phyloP scores from a whole-genome alignment of 352 stramenopile species.

The Phytophthora citricola region DNA sequence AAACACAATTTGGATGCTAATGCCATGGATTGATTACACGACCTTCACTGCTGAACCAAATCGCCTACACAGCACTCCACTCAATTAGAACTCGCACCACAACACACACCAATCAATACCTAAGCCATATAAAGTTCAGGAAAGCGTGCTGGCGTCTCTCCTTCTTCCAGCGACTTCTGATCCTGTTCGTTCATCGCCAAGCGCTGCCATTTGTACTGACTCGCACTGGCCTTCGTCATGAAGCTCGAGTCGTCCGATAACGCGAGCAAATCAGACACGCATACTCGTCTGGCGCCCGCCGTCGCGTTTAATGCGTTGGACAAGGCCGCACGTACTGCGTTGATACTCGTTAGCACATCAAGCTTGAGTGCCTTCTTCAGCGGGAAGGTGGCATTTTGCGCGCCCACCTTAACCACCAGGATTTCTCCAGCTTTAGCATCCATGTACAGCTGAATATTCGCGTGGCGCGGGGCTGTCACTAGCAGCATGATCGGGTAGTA shows the following conservation, averaged over 20 bases:
- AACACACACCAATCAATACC: conserved; percentile 9
- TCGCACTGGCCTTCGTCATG: conserved; percentile 43
- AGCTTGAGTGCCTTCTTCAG: conserved; percentile 53
- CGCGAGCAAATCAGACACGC: conserved; percentile 44
- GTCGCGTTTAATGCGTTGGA: conserved; percentile 61
- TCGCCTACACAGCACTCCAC: conserved; percentile 11
- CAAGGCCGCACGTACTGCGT: conserved; percentile 58
- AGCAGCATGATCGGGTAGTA: conserved; percentile 76
- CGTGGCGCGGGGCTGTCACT: conserved; percentile 42
- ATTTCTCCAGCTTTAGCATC: conserved; percentile 57
- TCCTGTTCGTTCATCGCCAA: conserved; percentile 49
- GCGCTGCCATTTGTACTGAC: conserved; percentile 57
- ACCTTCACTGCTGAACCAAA: conserved; percentile 7
- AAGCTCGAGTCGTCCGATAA: conserved; percentile 57
- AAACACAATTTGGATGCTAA: conserved; percentile 13
- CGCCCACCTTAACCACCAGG: conserved; percentile 67
- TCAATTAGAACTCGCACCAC: conserved; percentile 23
- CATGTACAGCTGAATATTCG: conserved; percentile 77
- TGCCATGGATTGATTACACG: conserved; percentile 33
- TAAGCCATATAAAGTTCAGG: conserved; percentile 48
- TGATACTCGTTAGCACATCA: conserved; percentile 50
- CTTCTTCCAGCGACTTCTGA: conserved; percentile 32
- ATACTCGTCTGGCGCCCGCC: conserved; percentile 29
- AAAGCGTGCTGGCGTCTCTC: conserved; percentile 39
- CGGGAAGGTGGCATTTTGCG: conserved; percentile 56